These are phyloP conservation scores for Borovskyia barvae DNA, from an alignment of 208 protist genomes.

Conservation along the genomic window DNA sequence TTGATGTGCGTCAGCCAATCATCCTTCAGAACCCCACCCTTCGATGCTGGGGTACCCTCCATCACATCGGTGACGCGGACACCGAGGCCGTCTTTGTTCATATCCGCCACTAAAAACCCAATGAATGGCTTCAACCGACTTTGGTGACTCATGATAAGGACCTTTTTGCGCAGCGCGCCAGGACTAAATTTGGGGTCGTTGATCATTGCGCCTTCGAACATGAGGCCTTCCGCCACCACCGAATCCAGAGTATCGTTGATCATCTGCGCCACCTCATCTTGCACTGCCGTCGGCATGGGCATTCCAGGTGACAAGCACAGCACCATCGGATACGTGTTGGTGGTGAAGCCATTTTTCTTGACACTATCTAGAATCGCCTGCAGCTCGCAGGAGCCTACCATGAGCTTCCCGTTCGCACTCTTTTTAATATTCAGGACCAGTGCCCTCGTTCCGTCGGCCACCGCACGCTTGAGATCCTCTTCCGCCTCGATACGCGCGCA, in stretches of 20 bases:
- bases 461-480: constrained; percentile 58
- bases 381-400: constrained; percentile 61
- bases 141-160: constrained; percentile 78
- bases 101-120: constrained; percentile 83
- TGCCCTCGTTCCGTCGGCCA: constrained; percentile 30
- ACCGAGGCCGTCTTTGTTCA: constrained; percentile 86
- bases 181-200: constrained; percentile 90
- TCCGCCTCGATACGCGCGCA: constrained; percentile 63
- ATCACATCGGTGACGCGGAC: constrained; percentile 86
- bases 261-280: constrained; percentile 60
- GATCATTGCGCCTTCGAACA: constrained; percentile 87
- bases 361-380: constrained; percentile 57
- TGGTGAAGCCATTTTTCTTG: constrained; percentile 68
- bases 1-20: constrained; percentile 91
- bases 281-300: constrained; percentile 38
- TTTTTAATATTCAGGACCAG: constrained; percentile 63
- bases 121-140: constrained; percentile 79
- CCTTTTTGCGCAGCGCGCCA: constrained; percentile 74
- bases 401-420: constrained; percentile 41
- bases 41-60: constrained; percentile 75
- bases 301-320: constrained; percentile 62
- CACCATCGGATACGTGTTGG: constrained; percentile 80
- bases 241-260: constrained; percentile 51
- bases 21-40: constrained; percentile 77
- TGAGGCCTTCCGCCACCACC: constrained; percentile 76